Base-by-base conservation (phyloP, 1,284 basidiomycete genomes). In the Sanghuangporus weigelae region DNA sequence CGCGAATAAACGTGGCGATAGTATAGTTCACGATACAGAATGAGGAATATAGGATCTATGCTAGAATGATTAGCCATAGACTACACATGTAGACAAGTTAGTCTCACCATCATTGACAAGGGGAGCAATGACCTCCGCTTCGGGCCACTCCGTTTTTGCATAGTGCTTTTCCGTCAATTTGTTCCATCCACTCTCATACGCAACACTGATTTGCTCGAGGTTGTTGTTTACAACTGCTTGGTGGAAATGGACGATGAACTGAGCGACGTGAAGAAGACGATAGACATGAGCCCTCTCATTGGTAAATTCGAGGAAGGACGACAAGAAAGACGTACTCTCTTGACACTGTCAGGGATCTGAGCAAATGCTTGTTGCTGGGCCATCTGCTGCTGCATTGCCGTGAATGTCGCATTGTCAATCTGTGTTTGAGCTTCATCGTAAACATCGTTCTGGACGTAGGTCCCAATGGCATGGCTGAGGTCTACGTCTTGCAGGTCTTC, bases 101-200 rank as follows among this genome's bases (percentile, higher is more conserved):
- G 36, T 74, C 84, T 68, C 62, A 92, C 90, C 92, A 75, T 96
- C 93, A 72, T 94, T 89, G 63, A 98, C 96, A 64, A 99, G 81
- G 10, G 95, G 95, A 7, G 95, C 91, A 71, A 98, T 95, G 66
- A 94, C 80, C 78, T 98, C 96, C 16, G 95, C 95, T 75, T 98
- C 95, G 5, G 96, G 96, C 96, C 96, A 98, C 75, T 99, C 96
- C 12, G 88, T 89, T 74, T 92, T 93, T 11, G 93, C 77, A 74
- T 97, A 98, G 80, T 92, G 96, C 78, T 96, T 95, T 79, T 97
- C 92, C 1, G 96, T 97, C 72, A 96, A 85, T 67, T 93, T 90
- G 77, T 95, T 98, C 96, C 96, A 98, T 31, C 94, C 95, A 66
- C 89, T 92, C 78, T 97, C 95, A 72, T 98, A 98, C 65, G 95